phyloP scores from a whole-genome alignment of 2,329 filamentous ascomycete genomes.

The Fusarium proliferatum region DNA sequence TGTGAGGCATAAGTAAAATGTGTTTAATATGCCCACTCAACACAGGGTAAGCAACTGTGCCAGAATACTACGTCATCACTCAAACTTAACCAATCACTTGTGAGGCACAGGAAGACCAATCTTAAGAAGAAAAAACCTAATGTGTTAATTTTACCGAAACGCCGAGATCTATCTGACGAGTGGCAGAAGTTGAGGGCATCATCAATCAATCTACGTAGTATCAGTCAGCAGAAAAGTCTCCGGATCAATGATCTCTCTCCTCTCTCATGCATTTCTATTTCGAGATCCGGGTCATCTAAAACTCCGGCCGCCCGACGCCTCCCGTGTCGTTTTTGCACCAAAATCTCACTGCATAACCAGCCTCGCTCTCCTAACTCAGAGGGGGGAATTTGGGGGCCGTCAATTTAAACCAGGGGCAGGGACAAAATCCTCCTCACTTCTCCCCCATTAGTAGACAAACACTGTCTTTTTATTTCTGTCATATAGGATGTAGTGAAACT shows the following conservation, averaged over 20 bases:
- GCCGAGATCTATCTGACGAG: too few species aligned
- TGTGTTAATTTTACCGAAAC: too few species aligned
- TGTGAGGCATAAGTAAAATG: too few species aligned
- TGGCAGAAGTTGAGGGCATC: too few species aligned
- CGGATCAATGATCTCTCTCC: neutral
- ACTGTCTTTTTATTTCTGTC: neutral
- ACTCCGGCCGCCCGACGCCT: neutral
- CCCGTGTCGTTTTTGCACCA: neutral
- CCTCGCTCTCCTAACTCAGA: neutral
- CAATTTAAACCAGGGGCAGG: neutral
- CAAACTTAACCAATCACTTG: too few species aligned
- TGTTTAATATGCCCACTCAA: too few species aligned
- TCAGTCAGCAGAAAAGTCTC: neutral
- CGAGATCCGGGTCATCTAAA: neutral
- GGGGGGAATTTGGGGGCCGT: neutral
- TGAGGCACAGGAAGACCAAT: neutral
- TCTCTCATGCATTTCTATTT: neutral
- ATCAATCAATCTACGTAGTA: too few species aligned
- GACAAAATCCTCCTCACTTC: neutral
- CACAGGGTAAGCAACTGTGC: too few species aligned
- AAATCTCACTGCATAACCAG: neutral
- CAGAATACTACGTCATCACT: too few species aligned
- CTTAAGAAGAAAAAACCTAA: too few species aligned
- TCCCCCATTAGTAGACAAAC: fast-evolving
- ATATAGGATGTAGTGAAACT: neutral